A percentile compares a stretch with the other conserved stretches of the same genome.
Evolutionary conservation across 2,329 filamentous ascomycete genomes (phyloP).

Genomic region (Ustulina deusta): DNA sequence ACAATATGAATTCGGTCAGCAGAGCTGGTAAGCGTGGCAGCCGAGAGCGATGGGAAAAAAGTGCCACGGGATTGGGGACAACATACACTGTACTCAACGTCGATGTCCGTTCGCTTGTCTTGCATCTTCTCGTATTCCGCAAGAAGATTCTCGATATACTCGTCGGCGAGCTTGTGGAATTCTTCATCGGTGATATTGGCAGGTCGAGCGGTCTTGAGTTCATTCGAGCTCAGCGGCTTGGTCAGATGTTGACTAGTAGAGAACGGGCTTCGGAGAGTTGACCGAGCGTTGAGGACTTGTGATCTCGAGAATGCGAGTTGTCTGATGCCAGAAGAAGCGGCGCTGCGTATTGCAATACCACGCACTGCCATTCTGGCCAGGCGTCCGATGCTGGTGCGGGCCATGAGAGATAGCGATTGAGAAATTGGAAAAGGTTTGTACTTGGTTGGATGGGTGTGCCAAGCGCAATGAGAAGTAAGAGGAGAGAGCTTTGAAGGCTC

Average conservation of each 20-base stretch:
- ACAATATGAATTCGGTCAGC: slow-evolving; percentile 29
- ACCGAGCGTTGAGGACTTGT: slow-evolving; percentile 15
- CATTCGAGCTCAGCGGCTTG: slow-evolving; percentile 55
- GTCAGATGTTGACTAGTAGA: slow-evolving; percentile 55
- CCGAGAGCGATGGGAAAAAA: not conserved
- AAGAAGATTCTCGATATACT: slow-evolving; percentile 73
- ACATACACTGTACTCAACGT: slow-evolving; percentile 89
- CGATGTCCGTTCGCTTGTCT: slow-evolving; percentile 79
- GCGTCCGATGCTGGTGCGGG: slow-evolving; percentile 51
- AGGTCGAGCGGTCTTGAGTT: slow-evolving; percentile 54
- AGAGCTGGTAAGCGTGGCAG: not conserved
- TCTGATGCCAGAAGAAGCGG: slow-evolving; percentile 41
- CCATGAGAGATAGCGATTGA: slow-evolving; percentile 46
- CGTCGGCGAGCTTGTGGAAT: slow-evolving; percentile 83
- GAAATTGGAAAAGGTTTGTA: not conserved
- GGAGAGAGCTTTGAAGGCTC: slow-evolving; percentile 21
- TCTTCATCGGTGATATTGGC: slow-evolving; percentile 75
- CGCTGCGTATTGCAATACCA: slow-evolving; percentile 45
- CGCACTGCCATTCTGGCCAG: slow-evolving; percentile 55
- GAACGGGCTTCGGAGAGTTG: slow-evolving; percentile 37
- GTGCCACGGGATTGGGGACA: not conserved
- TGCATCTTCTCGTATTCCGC: slow-evolving; percentile 76
- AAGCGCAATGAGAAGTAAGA: not conserved
- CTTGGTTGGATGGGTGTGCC: not conserved
- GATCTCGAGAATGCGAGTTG: slow-evolving; percentile 39